Base-by-base conservation (phyloP, 768 basidiomycete genomes). In the Hydnomerulius pinastri region DNA sequence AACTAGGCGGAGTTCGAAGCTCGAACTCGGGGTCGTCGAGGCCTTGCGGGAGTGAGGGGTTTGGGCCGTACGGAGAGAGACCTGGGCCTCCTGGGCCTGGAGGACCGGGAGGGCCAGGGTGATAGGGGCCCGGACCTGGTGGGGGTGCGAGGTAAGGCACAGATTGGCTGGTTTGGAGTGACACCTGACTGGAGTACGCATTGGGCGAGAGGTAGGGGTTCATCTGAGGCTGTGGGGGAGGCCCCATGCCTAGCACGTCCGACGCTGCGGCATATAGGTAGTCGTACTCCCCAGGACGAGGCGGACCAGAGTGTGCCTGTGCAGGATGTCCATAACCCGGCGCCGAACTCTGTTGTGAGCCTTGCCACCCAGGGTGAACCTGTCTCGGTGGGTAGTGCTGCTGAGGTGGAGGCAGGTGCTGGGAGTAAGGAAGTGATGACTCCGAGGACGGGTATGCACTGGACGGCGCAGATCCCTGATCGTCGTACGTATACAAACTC, bases 201-300 rank as follows among this genome's bases (percentile, higher is more conserved):
- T 51, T 54, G 54, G 66, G 48, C 21, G 64, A 55, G 13, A 43
- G 44, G 49, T 67, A 64, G 42, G 53, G 36, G 20, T 57, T 56
- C 42, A 55, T 52, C 27, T 35, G 55, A 39, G 39, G 54, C 50
- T 59, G 57, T 56, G 43, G 59, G 38, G 86, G 86, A 17, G 81
- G 86, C 0, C 79, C 83, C 81, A 89, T 84, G 13, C 90, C 90
- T 13, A 92, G 76, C 8, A 91, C 86, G 64, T 87, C 82, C 8
- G 90, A 89, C 8, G 90, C 90, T 12, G 89, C 90, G 9, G 80
- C 78, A 64, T 89, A 86, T 11, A 90, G 67, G 30, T 77, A 72
- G 62, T 84, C 81, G 56, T 80, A 83, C 46, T 78, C 77, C 27
- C 66, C 67, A 13, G 67, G 63, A 43, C 55, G 69, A 9, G 72